These are phyloP conservation scores for Basidiobolus meristosporus DNA, from an alignment of 371 early-diverging fungal species.

Conservation along the genomic window DNA sequence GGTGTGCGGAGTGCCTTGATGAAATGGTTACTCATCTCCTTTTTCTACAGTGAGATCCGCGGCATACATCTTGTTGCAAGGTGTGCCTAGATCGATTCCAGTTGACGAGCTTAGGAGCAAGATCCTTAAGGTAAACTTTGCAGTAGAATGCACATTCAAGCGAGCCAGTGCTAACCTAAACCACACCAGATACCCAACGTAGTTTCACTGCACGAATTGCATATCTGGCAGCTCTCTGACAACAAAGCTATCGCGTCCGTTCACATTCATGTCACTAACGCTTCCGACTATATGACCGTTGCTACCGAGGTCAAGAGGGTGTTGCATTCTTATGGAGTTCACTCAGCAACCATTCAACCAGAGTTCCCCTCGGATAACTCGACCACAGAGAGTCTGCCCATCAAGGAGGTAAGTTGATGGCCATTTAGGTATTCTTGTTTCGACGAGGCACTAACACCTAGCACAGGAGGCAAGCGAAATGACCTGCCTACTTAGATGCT, in stretches of 20 bases:
- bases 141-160: not conserved
- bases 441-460: no score
- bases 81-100: constrained; percentile 50
- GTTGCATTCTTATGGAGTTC: constrained; percentile 63
- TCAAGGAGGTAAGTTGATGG: no score
- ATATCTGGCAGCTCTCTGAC: constrained; percentile 84
- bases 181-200: constrained; percentile 28
- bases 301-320: constrained; percentile 44
- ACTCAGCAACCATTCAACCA: constrained; percentile 79
- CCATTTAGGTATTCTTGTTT: no score
- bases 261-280: constrained; percentile 48
- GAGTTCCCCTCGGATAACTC: constrained; percentile 27
- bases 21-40: constrained; percentile 38
- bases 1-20: no score
- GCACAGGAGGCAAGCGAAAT: no score
- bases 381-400: no score
- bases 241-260: constrained; percentile 66
- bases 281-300: constrained; percentile 30
- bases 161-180: no score
- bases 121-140: no score
- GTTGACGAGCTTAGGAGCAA: no score
- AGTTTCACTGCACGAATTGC: constrained; percentile 73
- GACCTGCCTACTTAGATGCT: no score
- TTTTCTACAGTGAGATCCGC: constrained; percentile 41
- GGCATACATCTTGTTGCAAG: constrained; percentile 67